Percentiles rank a stretch among this genome's conserved stretches.
Evolutionary conservation across 306 rosid species (phyloP).

Genomic region (Fragaria iinumae): DNA sequence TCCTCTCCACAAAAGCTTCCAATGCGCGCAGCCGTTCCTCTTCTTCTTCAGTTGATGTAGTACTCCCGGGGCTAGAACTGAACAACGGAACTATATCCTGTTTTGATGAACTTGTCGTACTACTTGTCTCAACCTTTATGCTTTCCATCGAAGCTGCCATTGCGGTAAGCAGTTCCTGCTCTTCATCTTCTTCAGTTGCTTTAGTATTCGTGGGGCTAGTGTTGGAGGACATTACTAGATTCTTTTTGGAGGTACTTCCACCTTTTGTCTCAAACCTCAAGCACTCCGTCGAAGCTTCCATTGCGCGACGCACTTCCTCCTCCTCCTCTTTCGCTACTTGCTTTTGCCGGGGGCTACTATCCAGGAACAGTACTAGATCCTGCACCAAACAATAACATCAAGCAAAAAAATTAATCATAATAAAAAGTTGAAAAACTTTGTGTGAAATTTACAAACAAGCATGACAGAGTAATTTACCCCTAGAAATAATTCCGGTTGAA

Average conservation of each 20-base stretch:
- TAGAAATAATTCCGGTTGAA: conserved; percentile 70
- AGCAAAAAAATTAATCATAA: background rate
- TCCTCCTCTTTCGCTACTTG: background rate
- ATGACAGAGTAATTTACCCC: conserved; percentile 50
- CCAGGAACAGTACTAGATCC: background rate
- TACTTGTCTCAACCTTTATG: background rate
- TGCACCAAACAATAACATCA: background rate
- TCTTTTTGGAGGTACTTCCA: background rate
- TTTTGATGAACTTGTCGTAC: no score
- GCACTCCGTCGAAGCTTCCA: background rate
- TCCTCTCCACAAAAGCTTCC: no score
- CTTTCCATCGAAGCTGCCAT: background rate
- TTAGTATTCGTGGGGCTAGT: background rate
- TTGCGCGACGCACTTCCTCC: background rate
- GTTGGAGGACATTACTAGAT: background rate
- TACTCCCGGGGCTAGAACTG: no score
- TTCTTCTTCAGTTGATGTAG: no score
- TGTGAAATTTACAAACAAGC: background rate
- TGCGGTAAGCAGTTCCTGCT: background rate
- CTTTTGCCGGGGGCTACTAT: background rate
- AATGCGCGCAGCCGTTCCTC: no score
- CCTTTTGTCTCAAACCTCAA: background rate
- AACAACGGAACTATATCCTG: no score
- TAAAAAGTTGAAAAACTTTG: background rate
- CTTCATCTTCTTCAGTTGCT: background rate